Base-by-base conservation (phyloP, 495 filamentous ascomycete genomes). In the Alectoria sarmentosa region DNA sequence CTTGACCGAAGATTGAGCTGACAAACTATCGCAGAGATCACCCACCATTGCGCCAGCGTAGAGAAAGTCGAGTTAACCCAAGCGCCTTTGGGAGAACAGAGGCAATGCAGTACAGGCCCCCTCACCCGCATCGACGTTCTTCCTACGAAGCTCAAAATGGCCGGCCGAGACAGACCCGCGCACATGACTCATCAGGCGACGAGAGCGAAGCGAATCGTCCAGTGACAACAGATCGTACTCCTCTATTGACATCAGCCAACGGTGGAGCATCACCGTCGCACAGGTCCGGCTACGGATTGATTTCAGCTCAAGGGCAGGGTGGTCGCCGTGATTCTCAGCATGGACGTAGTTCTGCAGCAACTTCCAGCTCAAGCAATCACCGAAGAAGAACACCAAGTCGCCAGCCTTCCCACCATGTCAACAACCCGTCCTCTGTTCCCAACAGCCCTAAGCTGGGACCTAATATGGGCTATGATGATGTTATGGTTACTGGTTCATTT, bases 391-490 rank as follows among this genome's bases (percentile, higher is more conserved):
- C 55, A 36, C 65, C 54, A 13, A 69, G 59, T 60, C 69, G 64
- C 38, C 65, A 65, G 46, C 67, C 71, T 6, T 74, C 76, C 60
- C 92, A 91, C 73, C 88, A 96, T 82, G 83, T 98, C 65, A 98
- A 98, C 70, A 96, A 96, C 69, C 94, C 94, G n/a, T 94, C 94
- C 1, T 98, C 94, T 0, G 84, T 96, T 26, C 94, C 94, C 1
- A 85, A 83, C 8, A 88, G 89, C 26, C 94, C 94, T 0, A 76
- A 77, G 58, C 37, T 84, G 65, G 81, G 83, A 62, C 71, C 77
- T 57, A 71, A 82, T 58, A 83, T 89, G 79, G 87, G 80, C 63
- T 95, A 86, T 71, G 88, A 90, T 56, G 92, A 96, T 82, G 81
- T 87, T 48, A 84, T 96, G 80, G 80, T 91, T 48, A 83, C 86